Percentiles rank a stretch among this genome's conserved stretches.
Conservation (phyloP, 1,284 basidiomycete species). For the Gomphus bonarii region DNA sequence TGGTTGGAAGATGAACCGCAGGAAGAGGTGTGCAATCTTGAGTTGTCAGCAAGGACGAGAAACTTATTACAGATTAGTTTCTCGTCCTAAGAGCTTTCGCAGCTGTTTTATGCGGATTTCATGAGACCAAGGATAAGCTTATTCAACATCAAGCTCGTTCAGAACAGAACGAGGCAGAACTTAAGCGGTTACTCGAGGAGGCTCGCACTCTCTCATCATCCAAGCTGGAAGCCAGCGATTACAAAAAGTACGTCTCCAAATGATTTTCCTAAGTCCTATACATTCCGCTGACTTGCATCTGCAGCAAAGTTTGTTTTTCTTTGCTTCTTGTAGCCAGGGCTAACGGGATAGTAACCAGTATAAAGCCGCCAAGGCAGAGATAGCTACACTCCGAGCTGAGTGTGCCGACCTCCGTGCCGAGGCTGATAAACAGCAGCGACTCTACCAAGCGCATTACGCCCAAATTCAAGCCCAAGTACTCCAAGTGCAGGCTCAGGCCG, state of each 20-base stretch:
- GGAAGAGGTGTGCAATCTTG: conserved; percentile 3
- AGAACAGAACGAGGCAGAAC: background rate
- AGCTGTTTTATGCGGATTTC: conserved; percentile 9
- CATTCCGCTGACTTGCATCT: background rate
- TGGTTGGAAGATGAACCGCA: conserved; percentile 5
- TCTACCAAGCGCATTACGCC: background rate
- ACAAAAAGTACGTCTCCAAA: conserved; percentile 3
- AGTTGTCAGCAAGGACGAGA: background rate
- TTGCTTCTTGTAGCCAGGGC: background rate
- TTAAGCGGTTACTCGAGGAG: conserved; percentile 6
- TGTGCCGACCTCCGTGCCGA: conserved; percentile 4
- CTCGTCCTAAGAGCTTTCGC: conserved; percentile 10
- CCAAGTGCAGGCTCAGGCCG: conserved; percentile 1
- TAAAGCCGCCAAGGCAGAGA: conserved; percentile 5
- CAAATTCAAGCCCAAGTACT: conserved; percentile 1
- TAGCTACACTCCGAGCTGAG: conserved; percentile 1
- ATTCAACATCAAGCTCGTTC: background rate
- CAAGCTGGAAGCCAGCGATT: background rate
- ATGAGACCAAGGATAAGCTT: conserved; percentile 11
- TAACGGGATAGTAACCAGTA: background rate
- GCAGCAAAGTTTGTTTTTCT: background rate
- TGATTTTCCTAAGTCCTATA: background rate
- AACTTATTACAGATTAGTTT: background rate
- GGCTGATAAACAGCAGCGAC: conserved; percentile 1
- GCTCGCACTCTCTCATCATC: background rate